phyloP scores from a whole-genome alignment of 495 filamentous ascomycete species.

The Penicillium longicatenatum region DNA sequence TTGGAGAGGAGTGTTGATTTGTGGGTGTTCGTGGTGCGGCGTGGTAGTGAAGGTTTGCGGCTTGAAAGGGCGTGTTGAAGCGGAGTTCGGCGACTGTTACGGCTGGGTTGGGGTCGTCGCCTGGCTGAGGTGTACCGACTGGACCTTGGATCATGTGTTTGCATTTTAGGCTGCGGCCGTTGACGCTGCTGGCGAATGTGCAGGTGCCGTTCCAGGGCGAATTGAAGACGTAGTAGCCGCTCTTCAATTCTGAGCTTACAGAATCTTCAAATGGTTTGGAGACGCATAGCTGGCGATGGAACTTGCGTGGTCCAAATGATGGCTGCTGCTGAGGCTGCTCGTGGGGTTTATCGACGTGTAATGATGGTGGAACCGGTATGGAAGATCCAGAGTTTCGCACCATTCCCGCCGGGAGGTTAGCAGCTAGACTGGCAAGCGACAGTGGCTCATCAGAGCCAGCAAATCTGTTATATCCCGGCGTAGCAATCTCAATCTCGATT shows the following conservation, averaged over 20 bases:
- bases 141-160: slow-evolving; percentile 57
- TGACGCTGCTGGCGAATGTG: slow-evolving; percentile 75
- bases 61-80: slow-evolving; percentile 75
- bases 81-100: slow-evolving; percentile 79
- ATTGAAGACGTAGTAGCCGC: slow-evolving; percentile 60
- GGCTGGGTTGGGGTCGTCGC: slow-evolving; percentile 34
- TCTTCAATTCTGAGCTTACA: slow-evolving; percentile 31
- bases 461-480: slow-evolving; percentile 65
- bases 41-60: slow-evolving; percentile 37
- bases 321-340: slow-evolving; percentile 21
- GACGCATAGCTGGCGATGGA: slow-evolving; percentile 43
- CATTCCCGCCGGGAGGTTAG: slow-evolving; percentile 31
- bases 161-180: slow-evolving; percentile 75
- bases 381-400: slow-evolving; percentile 21
- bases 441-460: slow-evolving; percentile 39
- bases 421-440: slow-evolving; percentile 32
- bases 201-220: slow-evolving; percentile 88
- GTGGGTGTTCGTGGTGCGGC: slow-evolving; percentile 22
- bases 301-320: slow-evolving; percentile 33
- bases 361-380: slow-evolving; percentile 13
- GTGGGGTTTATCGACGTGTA: slow-evolving; percentile 15
- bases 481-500: slow-evolving; percentile 63
- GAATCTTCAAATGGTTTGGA: slow-evolving; percentile 32
- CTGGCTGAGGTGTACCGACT: slow-evolving; percentile 5
- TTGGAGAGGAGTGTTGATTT: slow-evolving; percentile 15